These are phyloP conservation scores for Aaosphaeria pasadenensis DNA, from an alignment of 2,329 filamentous ascomycete genomes.

Conservation along the genomic window DNA sequence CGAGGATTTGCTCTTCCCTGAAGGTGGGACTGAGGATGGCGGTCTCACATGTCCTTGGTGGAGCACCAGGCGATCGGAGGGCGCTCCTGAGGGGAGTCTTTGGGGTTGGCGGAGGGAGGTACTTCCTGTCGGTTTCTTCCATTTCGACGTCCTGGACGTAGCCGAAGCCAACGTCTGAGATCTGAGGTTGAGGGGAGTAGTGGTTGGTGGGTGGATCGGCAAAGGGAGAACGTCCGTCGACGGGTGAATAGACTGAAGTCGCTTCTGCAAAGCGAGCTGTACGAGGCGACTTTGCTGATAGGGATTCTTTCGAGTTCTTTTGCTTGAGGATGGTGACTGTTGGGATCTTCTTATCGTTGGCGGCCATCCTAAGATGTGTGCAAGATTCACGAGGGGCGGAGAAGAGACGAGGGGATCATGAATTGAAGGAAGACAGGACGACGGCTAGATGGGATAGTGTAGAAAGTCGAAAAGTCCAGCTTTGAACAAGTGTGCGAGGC, in stretches of 20 bases:
- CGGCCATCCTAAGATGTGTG: slow-evolving; percentile 43
- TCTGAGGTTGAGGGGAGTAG: slow-evolving; percentile 63
- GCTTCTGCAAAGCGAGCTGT: slow-evolving; percentile 80
- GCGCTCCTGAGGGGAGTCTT: slow-evolving; percentile 85
- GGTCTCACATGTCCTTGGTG: slow-evolving; percentile 60
- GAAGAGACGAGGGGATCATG: slow-evolving; percentile 1
- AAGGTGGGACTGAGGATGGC: slow-evolving; percentile 92
- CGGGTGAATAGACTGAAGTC: slow-evolving; percentile 73
- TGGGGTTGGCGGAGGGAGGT: slow-evolving; percentile 59
- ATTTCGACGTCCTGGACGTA: slow-evolving; percentile 68
- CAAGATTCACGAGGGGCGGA: slow-evolving; percentile 15
- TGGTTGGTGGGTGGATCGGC: slow-evolving; percentile 55
- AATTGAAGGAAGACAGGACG: background rate
- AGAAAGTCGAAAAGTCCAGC: slow-evolving; percentile 38
- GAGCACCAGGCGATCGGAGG: slow-evolving; percentile 81
- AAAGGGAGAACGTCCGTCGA: slow-evolving; percentile 53
- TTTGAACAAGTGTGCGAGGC: slow-evolving; percentile 32
- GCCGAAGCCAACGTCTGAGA: slow-evolving; percentile 87
- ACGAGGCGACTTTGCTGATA: slow-evolving; percentile 61
- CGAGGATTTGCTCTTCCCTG: slow-evolving; percentile 78
- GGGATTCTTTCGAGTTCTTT: slow-evolving; percentile 40
- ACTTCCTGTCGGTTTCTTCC: slow-evolving; percentile 46
- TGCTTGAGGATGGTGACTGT: slow-evolving; percentile 39
- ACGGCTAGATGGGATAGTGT: slow-evolving; percentile 10
- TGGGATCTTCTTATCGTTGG: slow-evolving; percentile 43